Evolutionary conservation across 352 stramenopile genomes (phyloP).

Genomic region (Phytophthora melonis): DNA sequence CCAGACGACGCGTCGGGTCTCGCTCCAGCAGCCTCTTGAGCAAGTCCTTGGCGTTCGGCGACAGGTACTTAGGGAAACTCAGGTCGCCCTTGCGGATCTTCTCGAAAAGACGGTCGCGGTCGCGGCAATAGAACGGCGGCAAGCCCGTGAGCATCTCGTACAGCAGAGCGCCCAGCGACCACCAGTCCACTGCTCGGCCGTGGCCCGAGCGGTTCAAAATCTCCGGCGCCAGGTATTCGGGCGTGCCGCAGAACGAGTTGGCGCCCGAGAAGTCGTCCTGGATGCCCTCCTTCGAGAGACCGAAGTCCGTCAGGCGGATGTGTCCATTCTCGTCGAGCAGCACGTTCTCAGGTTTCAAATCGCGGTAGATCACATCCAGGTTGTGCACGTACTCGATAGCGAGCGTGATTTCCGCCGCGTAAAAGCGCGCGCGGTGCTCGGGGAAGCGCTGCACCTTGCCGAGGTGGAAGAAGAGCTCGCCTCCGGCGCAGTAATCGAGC

Average conservation of each 20-base stretch:
- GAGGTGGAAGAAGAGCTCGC: conserved; percentile 96
- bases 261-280: conserved; percentile 94
- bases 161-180: conserved; percentile 92
- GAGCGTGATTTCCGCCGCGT: conserved; percentile 97
- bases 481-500: conserved; percentile 98
- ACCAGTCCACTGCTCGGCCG: conserved; percentile 98
- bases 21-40: conserved; percentile 94
- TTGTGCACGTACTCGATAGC: conserved; percentile 96
- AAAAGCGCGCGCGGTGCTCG: conserved; percentile 95
- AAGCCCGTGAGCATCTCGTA: conserved; percentile 88
- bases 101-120: conserved; percentile 97
- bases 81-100: conserved; percentile 97
- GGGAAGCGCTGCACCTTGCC: conserved; percentile 94
- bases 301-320: conserved; percentile 99
- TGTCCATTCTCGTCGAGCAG: conserved; percentile 96
- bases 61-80: conserved; percentile 96
- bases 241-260: conserved; percentile 98
- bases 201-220: conserved; percentile 98
- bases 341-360: conserved; percentile 99
- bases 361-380: conserved; percentile 96
- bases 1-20: conserved; percentile 94
- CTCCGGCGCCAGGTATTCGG: conserved; percentile 99
- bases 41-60: conserved; percentile 82
- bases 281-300: conserved; percentile 91
- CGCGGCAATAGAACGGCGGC: conserved; percentile 95